Evolutionary conservation across 2,329 filamentous ascomycete species (phyloP).

Genomic region (Penicillium sp.): DNA sequence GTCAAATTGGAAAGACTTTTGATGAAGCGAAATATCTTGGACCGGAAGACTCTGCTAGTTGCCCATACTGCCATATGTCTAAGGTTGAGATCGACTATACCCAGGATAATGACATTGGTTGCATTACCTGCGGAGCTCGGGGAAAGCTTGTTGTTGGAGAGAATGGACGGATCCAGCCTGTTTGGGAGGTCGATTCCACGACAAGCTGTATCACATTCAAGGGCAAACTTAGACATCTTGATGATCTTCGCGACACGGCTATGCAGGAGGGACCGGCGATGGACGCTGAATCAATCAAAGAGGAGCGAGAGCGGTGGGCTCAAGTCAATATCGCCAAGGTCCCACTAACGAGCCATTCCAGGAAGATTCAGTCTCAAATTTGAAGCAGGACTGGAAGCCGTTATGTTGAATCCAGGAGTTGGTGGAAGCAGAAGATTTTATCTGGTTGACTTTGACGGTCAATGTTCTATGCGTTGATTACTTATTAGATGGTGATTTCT

Average conservation of each 20-base stretch:
- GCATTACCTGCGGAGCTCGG: not conserved
- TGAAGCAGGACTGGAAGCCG: not conserved
- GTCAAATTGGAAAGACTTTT: not conserved
- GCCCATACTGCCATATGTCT: not conserved
- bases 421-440: too few relatives aligned
- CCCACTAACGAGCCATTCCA: not conserved
- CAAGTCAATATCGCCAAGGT: not conserved
- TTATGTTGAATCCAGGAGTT: too few relatives aligned
- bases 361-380: not conserved
- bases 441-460: too few relatives aligned
- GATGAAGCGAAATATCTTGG: not conserved
- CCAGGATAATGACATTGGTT: not conserved
- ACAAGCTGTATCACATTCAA: not conserved
- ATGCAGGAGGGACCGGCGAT: not conserved
- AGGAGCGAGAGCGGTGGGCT: not conserved
- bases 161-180: not conserved
- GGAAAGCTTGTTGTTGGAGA: not conserved
- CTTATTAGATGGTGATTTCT: too few relatives aligned
- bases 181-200: not conserved
- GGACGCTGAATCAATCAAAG: not conserved
- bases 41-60: not conserved
- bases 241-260: not conserved
- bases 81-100: not conserved
- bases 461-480: too few relatives aligned
- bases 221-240: not conserved